A percentile compares a stretch with the other conserved stretches of the same genome.
These are phyloP conservation scores for Candida broadrunensis DNA, from an alignment of 805 yeast species.

Conservation along the genomic window DNA sequence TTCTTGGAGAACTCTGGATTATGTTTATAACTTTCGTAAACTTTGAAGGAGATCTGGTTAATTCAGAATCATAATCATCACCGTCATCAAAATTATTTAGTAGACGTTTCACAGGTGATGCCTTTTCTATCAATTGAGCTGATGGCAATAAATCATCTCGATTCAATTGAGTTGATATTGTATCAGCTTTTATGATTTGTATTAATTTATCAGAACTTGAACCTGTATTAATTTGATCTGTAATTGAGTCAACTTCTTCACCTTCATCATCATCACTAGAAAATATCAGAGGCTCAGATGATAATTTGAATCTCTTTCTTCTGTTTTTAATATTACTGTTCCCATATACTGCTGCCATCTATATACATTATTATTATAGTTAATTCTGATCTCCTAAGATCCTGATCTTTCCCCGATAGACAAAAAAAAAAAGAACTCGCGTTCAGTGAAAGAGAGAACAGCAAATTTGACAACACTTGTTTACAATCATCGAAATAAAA, in stretches of 20 bases:
- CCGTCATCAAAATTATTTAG: constrained; percentile 3
- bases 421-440: too few species aligned
- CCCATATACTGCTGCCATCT: constrained; percentile 1
- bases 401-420: too few species aligned
- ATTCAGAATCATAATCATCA: neutral
- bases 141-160: neutral
- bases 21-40: constrained; percentile 6
- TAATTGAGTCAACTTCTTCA: neutral
- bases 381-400: too few species aligned
- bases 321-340: neutral
- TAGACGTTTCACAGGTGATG: too few species aligned
- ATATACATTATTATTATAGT: too few species aligned
- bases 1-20: constrained; percentile 1
- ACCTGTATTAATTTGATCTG: neutral
- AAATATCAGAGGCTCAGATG: constrained; percentile 6
- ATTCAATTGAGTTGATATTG: neutral
- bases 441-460: too few species aligned
- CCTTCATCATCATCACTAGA: constrained; percentile 16
- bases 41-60: constrained; percentile 18
- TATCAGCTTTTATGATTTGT: neutral
- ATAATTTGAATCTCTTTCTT: neutral
- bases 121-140: neutral
- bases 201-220: neutral
- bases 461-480: too few species aligned
- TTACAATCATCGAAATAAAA: too few species aligned